These are phyloP conservation scores for Microsporum ferrugineum DNA, from an alignment of 2,329 filamentous ascomycete species.

Conservation along the genomic window DNA sequence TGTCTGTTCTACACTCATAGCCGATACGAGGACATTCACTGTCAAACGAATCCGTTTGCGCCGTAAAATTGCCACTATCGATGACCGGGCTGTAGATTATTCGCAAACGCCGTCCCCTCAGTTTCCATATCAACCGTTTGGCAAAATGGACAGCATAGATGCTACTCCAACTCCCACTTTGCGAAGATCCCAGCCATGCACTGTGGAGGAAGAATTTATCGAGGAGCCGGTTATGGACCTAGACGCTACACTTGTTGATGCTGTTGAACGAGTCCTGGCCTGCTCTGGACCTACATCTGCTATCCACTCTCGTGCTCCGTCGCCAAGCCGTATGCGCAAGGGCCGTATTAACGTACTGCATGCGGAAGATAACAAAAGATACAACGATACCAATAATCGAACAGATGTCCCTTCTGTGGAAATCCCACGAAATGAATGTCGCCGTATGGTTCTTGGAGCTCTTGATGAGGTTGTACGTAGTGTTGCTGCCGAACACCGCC, in stretches of 20 bases:
- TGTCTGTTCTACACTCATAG: constrained; percentile 46
- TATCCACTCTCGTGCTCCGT: constrained; percentile 31
- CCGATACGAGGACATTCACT: constrained; percentile 43
- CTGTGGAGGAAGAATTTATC: constrained; percentile 40
- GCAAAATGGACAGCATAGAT: constrained; percentile 15
- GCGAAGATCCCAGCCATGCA: constrained; percentile 7
- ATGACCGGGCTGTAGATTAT: constrained; percentile 15
- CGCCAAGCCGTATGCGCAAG: constrained; percentile 28
- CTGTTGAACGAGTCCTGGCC: constrained; percentile 44
- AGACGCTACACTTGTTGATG: constrained; percentile 47
- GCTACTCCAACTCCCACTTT: constrained; percentile 5
- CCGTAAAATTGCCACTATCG: constrained; percentile 32
- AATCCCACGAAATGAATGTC: constrained; percentile 42
- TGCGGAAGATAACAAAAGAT: constrained; percentile 14
- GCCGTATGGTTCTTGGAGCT: constrained; percentile 44
- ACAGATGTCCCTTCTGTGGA: constrained; percentile 29
- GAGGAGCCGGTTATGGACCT: constrained; percentile 48
- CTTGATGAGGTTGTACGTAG: constrained; percentile 46
- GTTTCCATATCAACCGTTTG: constrained; percentile 20
- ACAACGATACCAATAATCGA: not conserved
- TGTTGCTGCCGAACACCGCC: constrained; percentile 40
- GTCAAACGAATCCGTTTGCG: constrained; percentile 46
- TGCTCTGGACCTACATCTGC: constrained; percentile 34
- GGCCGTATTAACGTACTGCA: constrained; percentile 21
- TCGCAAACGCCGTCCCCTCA: constrained; percentile 13